These are phyloP conservation scores for Candida ponderosae DNA, from an alignment of 805 yeast genomes.

Conservation along the genomic window DNA sequence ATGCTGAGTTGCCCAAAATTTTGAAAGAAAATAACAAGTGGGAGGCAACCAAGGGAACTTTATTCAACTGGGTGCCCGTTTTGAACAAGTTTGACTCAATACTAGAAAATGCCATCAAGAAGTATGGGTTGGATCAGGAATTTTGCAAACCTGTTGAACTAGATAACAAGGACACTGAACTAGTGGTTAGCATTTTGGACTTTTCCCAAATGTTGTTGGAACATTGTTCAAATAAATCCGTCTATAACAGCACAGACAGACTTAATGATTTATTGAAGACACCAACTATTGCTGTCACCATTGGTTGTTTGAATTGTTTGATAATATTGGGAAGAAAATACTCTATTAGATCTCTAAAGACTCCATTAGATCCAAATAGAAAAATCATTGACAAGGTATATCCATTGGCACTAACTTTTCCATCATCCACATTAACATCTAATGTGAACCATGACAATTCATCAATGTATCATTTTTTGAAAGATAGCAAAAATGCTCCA, in stretches of 20 bases:
- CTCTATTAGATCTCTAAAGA: conserved; percentile 29
- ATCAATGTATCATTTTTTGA: conserved; percentile 38
- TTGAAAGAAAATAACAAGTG: conserved; percentile 35
- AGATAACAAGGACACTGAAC: conserved; percentile 33
- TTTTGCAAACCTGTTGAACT: conserved; percentile 40
- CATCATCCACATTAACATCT: conserved; percentile 33
- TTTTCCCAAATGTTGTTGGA: conserved; percentile 61
- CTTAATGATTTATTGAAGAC: conserved; percentile 51
- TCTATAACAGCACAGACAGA: conserved; percentile 61
- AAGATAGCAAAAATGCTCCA: conserved; percentile 39
- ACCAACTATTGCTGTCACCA: conserved; percentile 50
- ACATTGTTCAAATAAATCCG: conserved; percentile 57
- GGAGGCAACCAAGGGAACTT: conserved; percentile 60
- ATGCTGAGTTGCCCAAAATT: conserved; percentile 31
- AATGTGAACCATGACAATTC: conserved; percentile 28
- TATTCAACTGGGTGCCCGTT: conserved; percentile 70
- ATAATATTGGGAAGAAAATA: conserved; percentile 55
- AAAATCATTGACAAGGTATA: conserved; percentile 19
- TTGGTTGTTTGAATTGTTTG: conserved; percentile 53
- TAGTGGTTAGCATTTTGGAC: conserved; percentile 44
- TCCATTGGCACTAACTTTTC: conserved; percentile 46
- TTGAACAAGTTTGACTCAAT: conserved; percentile 70
- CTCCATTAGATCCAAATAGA: conserved; percentile 13
- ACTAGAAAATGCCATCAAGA: conserved; percentile 43
- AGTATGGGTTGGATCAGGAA: conserved; percentile 42